These are phyloP conservation scores for Plasmopara halstedii DNA, from an alignment of 352 stramenopile genomes.

Conservation along the genomic window DNA sequence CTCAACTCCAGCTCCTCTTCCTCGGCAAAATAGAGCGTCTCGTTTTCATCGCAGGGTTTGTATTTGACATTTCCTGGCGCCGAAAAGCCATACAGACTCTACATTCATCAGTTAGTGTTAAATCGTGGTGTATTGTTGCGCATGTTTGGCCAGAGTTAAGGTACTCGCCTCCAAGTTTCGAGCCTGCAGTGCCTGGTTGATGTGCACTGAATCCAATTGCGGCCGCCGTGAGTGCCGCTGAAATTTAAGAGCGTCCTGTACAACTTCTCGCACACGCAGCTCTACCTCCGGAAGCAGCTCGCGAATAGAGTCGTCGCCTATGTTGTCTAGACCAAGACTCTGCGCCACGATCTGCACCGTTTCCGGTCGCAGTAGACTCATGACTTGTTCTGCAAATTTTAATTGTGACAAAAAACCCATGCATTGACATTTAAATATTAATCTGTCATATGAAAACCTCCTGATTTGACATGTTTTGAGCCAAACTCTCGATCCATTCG, in stretches of 20 bases:
- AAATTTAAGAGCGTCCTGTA: constrained; percentile 85
- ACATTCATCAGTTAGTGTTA: constrained; percentile 1
- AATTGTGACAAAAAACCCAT: too few relatives aligned
- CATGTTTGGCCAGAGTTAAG: neutral
- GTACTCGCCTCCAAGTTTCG: constrained; percentile 54
- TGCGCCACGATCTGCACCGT: constrained; percentile 64
- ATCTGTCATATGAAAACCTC: too few relatives aligned
- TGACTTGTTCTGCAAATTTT: too few relatives aligned
- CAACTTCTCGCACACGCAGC: constrained; percentile 69
- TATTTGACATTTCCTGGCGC: constrained; percentile 44
- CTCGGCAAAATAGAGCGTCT: constrained; percentile 57
- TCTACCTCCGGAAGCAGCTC: constrained; percentile 74
- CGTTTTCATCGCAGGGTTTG: constrained; percentile 48
- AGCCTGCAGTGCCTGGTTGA: constrained; percentile 71
- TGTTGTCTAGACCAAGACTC: constrained; percentile 62
- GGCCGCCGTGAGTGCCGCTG: constrained; percentile 56
- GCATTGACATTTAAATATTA: too few relatives aligned
- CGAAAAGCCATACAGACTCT: constrained; percentile 72
- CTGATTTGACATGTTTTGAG: neutral
- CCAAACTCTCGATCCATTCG: constrained; percentile 34
- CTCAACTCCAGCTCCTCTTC: constrained; percentile 65
- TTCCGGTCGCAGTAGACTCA: constrained; percentile 71
- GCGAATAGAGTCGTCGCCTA: constrained; percentile 52
- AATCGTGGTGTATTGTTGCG: too few relatives aligned
- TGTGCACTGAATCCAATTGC: constrained; percentile 49